These are phyloP conservation scores for Penicillium hordei DNA, from an alignment of 2,329 filamentous ascomycete species.

Conservation along the genomic window DNA sequence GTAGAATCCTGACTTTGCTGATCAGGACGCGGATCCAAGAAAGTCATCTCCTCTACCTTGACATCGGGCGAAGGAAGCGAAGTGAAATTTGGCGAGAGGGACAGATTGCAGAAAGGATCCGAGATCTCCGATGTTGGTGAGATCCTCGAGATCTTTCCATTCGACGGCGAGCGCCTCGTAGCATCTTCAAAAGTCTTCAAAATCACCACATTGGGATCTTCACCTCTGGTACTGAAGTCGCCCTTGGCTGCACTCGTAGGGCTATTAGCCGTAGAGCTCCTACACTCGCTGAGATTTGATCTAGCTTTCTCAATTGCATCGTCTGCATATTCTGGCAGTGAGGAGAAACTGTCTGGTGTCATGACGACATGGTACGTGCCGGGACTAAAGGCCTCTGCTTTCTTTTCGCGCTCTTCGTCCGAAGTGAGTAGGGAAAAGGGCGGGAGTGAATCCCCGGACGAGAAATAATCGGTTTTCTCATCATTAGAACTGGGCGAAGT, in stretches of 20 bases:
- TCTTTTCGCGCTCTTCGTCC: conserved; percentile 59
- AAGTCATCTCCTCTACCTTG: conserved; percentile 23
- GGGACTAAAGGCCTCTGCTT: conserved; percentile 52
- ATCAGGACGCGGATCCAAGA: conserved; percentile 21
- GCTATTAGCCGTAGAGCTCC: conserved; percentile 29
- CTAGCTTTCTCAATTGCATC: conserved; percentile 31
- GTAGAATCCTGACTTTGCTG: conserved; percentile 33
- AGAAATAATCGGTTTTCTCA: conserved; percentile 31
- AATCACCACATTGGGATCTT: conserved; percentile 53
- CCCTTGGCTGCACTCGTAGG: conserved; percentile 29
- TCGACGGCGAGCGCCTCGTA: conserved; percentile 33
- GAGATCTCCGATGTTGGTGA: conserved; percentile 39
- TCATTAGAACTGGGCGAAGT: conserved; percentile 32
- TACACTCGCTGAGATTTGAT: conserved; percentile 20
- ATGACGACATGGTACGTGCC: conserved; percentile 58
- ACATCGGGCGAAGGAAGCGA: conserved; percentile 25
- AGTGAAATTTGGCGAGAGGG: conserved; percentile 29
- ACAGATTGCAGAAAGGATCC: conserved; percentile 26
- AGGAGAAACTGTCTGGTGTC: conserved; percentile 55
- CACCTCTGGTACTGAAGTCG: conserved; percentile 20
- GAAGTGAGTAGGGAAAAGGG: conserved; percentile 54
- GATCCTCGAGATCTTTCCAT: conserved; percentile 31
- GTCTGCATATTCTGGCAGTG: conserved; percentile 52
- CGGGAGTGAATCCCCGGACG: conserved; percentile 50
- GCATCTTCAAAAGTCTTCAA: conserved; percentile 53